Base-by-base conservation (phyloP, 345 rosid genomes). In the Crucihimalaya himalaica region DNA sequence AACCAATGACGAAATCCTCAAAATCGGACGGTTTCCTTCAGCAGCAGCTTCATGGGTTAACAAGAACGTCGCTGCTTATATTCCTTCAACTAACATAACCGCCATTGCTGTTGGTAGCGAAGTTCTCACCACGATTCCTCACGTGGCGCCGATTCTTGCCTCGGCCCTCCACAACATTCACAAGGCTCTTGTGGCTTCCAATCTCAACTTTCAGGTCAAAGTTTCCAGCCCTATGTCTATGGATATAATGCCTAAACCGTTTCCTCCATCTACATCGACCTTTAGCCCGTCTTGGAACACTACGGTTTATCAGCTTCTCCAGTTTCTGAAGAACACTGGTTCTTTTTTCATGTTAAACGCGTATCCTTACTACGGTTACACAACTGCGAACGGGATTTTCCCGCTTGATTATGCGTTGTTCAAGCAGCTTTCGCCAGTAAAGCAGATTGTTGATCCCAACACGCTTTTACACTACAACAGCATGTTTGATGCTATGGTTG, bases 401-500 rank as follows among this genome's bases (percentile, higher is more conserved):
- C 99, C 99, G 20, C 66, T 96, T 0, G 99, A 96, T 58, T 96
- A 90, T 46, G 94, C 98, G 14, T 84, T 96, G 56, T 92, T 92
- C 76, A 86, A 80, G 23, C 78, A 84, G 46, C 92, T 96, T 32
- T 72, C 95, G 18, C 39, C 95, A 0, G 98, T 87, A 59, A 96
- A 96, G 71, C 99, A 96, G 86, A 92, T 92, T 32, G 98, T 96
- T 79, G 99, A 96, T 68, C 98, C 99, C 2, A 96, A 92, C 85
- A 96, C 99, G 31, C 89, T 96, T 63, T 81, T 85, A 32, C 97
- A 84, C 73, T 96, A 76, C 75, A 78, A 83, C 79, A 96, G 99
- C 80, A 92, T 96, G 99, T 90, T 92, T 78, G 99, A 92, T 66
- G 94, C 99, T 0, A 88, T 96, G 98, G 95, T 96, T 58, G 99